Conservation (phyloP, 257 asterid species). For the Przewalskia tangutica region DNA sequence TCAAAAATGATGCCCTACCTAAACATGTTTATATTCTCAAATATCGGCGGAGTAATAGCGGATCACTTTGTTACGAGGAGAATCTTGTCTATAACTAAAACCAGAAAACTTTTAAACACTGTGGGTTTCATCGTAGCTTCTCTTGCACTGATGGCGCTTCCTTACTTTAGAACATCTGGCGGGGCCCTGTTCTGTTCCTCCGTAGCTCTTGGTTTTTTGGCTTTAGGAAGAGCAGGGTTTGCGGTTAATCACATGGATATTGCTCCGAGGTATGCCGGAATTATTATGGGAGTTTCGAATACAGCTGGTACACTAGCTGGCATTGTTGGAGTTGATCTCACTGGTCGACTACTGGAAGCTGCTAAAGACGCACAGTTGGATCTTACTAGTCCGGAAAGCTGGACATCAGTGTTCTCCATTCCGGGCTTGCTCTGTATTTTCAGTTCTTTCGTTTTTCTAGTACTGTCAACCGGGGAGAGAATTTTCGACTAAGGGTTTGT, state of each 20-base stretch:
- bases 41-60: slow-evolving; percentile 79
- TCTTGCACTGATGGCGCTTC: slow-evolving; percentile 60
- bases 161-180: slow-evolving; percentile 56
- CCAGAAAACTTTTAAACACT: slow-evolving; percentile 71
- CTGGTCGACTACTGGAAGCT: slow-evolving; percentile 82
- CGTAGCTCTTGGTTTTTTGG: slow-evolving; percentile 80
- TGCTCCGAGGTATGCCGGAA: slow-evolving; percentile 93
- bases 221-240: slow-evolving; percentile 93
- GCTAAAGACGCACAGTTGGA: slow-evolving; percentile 64
- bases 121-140: slow-evolving; percentile 73
- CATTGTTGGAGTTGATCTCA: slow-evolving; percentile 76
- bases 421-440: slow-evolving; percentile 75
- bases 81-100: slow-evolving; percentile 54
- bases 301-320: slow-evolving; percentile 96
- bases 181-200: slow-evolving; percentile 80
- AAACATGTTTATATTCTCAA: slow-evolving; percentile 83
- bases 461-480: slow-evolving; percentile 82
- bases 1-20: slow-evolving; percentile 89
- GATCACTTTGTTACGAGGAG: slow-evolving; percentile 58
- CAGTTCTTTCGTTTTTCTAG: slow-evolving; percentile 59
- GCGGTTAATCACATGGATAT: slow-evolving; percentile 95
- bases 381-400: slow-evolving; percentile 70
- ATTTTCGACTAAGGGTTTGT: slow-evolving; percentile 56
- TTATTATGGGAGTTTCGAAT: slow-evolving; percentile 90
- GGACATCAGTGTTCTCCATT: slow-evolving; percentile 67